Evolutionary conservation across 1,139 yeast species (phyloP).

Genomic region (Tardiomyces depauwii): DNA sequence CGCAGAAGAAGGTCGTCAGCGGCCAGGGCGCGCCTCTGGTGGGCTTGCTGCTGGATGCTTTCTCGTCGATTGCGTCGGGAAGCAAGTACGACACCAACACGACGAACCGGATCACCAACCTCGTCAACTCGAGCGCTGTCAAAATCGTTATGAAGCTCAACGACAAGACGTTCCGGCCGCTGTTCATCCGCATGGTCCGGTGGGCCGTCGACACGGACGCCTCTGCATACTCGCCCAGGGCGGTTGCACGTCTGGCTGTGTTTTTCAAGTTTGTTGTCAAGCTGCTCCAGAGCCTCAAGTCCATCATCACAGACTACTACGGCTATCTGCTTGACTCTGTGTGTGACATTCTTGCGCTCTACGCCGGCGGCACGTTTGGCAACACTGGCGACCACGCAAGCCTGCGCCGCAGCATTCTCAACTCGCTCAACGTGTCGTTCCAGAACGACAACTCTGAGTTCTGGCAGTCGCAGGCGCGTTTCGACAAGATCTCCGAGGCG

Average conservation of each 20-base stretch:
- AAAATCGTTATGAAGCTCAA: slow-evolving; percentile 79
- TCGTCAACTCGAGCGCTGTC: slow-evolving; percentile 64
- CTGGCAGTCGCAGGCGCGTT: slow-evolving; percentile 84
- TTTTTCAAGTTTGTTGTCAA: slow-evolving; percentile 83
- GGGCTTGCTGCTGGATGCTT: slow-evolving; percentile 56
- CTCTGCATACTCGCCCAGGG: slow-evolving; percentile 39
- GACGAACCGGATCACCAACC: slow-evolving; percentile 67
- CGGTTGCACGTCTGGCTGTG: slow-evolving; percentile 34
- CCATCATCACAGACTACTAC: slow-evolving; percentile 80
- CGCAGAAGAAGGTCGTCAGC: slow-evolving; percentile 68
- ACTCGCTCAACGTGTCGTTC: slow-evolving; percentile 66
- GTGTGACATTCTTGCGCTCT: slow-evolving; percentile 40
- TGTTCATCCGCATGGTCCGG: slow-evolving; percentile 76
- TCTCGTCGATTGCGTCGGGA: slow-evolving; percentile 39
- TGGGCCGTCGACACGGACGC: slow-evolving; percentile 91
- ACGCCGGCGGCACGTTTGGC: slow-evolving; percentile 21
- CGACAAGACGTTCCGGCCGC: slow-evolving; percentile 87
- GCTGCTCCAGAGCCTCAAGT: slow-evolving; percentile 70
- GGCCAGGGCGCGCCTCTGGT: slow-evolving; percentile 60
- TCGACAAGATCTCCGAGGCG: slow-evolving; percentile 54
- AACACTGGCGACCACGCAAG: slow-evolving; percentile 26
- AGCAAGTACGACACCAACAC: slow-evolving; percentile 63
- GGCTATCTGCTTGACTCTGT: slow-evolving; percentile 76
- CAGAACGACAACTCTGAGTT: slow-evolving; percentile 87
- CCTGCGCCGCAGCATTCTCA: slow-evolving; percentile 58